Percentiles rank a stretch among this genome's conserved stretches.
These are phyloP conservation scores for Salix brachista DNA, from an alignment of 345 rosid genomes.

Conservation along the genomic window DNA sequence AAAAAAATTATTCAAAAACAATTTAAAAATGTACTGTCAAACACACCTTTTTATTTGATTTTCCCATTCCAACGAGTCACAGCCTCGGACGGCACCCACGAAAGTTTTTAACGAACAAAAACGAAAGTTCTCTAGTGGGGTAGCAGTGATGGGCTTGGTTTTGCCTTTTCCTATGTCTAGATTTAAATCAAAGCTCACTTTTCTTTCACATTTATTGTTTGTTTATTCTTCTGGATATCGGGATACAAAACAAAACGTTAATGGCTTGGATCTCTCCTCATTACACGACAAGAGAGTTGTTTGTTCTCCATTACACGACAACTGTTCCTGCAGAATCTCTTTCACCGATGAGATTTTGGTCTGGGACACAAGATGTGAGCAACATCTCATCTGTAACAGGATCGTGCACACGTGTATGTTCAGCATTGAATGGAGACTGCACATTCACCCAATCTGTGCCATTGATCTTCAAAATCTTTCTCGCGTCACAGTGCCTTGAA, in stretches of 20 bases:
- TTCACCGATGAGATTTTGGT: neutral
- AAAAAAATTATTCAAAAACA: too few species aligned
- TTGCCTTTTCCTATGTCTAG: neutral
- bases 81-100: neutral
- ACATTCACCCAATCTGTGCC: neutral
- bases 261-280: neutral
- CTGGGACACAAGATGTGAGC: neutral
- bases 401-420: neutral
- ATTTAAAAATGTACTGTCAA: too few species aligned
- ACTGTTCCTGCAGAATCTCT: slow-evolving; percentile 14
- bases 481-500: neutral
- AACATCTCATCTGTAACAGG: neutral
- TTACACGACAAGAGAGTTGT: too few species aligned
- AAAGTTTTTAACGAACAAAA: neutral
- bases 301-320: slow-evolving; percentile 2
- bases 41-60: neutral
- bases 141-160: neutral
- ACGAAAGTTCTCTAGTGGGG: neutral
- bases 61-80: neutral
- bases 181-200: too few species aligned
- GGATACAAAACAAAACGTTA: neutral
- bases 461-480: neutral
- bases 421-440: neutral
- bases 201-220: too few species aligned
- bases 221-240: neutral